Evolutionary conservation across 176 grass and related monocot genomes (phyloP).

Genomic region (Saccharum officinarum): DNA sequence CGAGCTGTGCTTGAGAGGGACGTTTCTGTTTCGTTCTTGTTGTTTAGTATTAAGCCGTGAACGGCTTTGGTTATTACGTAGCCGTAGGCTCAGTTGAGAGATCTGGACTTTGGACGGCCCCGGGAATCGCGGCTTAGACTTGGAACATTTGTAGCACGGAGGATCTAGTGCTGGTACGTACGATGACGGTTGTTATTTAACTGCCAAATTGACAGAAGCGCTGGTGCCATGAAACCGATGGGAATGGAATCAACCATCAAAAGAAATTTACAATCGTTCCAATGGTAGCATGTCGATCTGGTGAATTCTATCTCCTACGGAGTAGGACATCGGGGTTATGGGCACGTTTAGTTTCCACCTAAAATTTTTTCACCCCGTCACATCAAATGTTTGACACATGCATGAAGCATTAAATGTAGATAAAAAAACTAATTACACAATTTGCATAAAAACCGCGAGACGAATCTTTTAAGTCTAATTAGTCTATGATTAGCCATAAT

Average conservation of each 20-base stretch:
- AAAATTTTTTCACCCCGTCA: too few relatives aligned
- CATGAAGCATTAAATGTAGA: too few relatives aligned
- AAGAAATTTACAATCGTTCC: too few relatives aligned
- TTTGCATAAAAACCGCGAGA: too few relatives aligned
- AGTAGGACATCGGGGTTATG: too few relatives aligned
- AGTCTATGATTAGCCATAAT: too few relatives aligned
- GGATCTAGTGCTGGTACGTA: neutral
- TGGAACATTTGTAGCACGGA: neutral
- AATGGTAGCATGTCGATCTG: too few relatives aligned
- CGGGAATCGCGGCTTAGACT: conserved; percentile 28
- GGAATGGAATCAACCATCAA: neutral
- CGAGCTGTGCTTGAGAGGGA: conserved; percentile 20
- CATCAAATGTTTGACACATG: too few relatives aligned
- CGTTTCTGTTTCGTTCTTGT: conserved; percentile 20
- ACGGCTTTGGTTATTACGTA: neutral
- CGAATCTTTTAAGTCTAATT: too few relatives aligned
- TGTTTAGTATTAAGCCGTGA: conserved; percentile 13
- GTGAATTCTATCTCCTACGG: too few relatives aligned
- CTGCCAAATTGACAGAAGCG: neutral
- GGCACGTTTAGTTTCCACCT: too few relatives aligned
- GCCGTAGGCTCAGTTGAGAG: conserved; percentile 20
- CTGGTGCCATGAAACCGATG: neutral
- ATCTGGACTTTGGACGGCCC: conserved; percentile 9
- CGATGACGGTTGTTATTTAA: conserved; percentile 32
- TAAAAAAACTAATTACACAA: too few relatives aligned